phyloP scores from a whole-genome alignment of 495 filamentous ascomycete species.

The Entonaema liquescens region DNA sequence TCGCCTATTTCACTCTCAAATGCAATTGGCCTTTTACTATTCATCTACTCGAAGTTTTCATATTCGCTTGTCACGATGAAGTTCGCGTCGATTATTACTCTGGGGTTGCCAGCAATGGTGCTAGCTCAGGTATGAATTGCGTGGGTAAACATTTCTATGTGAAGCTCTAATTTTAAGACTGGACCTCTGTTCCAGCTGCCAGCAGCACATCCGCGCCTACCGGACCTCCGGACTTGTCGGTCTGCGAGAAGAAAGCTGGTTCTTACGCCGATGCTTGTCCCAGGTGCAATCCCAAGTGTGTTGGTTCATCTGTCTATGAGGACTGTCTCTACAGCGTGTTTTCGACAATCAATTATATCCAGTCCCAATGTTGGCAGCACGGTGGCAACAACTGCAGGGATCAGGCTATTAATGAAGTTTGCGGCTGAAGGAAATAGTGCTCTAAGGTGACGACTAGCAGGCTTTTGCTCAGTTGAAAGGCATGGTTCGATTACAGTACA shows the following conservation, averaged over 20 bases:
- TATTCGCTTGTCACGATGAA: constrained; percentile 1
- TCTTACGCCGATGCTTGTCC: constrained; percentile 19
- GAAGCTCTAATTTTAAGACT: background rate
- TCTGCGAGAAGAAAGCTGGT: constrained; percentile 14
- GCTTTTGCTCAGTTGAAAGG: no score
- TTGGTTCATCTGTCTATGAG: background rate
- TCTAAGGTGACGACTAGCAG: background rate
- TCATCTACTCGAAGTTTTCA: no score
- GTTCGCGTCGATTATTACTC: background rate
- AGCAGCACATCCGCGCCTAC: background rate
- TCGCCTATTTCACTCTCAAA: background rate
- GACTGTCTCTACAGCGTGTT: constrained; percentile 17
- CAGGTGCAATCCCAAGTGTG: constrained; percentile 2
- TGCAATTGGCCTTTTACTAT: no score
- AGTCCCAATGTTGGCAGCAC: constrained; percentile 23
- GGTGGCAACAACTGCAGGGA: constrained; percentile 13
- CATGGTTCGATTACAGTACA: background rate
- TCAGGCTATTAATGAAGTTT: constrained; percentile 1
- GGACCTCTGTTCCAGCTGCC: background rate
- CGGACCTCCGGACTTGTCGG: constrained; percentile 6
- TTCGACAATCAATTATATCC: constrained; percentile 7
- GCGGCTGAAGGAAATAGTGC: background rate
- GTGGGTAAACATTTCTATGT: background rate
- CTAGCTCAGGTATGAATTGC: constrained; percentile 4
- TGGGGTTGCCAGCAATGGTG: background rate